Evolutionary conservation across 768 basidiomycete species (phyloP), one percentile per base, ranked within the genome.

Genomic region (Kwoniella botswanensis): DNA sequence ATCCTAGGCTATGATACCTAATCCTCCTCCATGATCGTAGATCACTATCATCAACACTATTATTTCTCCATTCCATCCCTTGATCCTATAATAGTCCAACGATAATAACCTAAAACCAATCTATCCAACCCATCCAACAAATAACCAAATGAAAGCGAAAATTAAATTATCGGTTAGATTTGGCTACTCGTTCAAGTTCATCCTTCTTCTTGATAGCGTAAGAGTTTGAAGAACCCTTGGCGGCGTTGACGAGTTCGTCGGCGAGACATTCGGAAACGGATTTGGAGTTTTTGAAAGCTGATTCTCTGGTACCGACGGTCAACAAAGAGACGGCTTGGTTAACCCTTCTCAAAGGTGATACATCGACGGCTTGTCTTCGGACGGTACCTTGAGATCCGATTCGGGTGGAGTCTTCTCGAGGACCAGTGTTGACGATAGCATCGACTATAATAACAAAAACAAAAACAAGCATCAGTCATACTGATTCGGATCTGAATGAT

Each of bases 171-270:
- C 96, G 93, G 88, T 99, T 99, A 86, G 94, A 97, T 88, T 98
- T 98, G 88, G 97, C 97, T 68, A 99, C 97, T 88, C 96, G 95
- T 88, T 99, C 96, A 76, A 99, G 90, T 86, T 99, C 96, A 86
- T 98, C 95, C 88, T 95, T 97, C 93, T 95, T 95, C 93, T 98
- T 98, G 89, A 99, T 99, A 73, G 96, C 96, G 85, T 98, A 99
- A 66, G 96, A 98, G 91, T 99, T 99, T 82, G 95, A 98, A 61
- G 97, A 98, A 75, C 97, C 97, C 88, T 99, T 98, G 76, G 96
- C 97, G 65, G 97, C 97, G 85, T 99, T 99, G 89, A 98, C 98
- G 82, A 98, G 91, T 86, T 99, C 97, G 84, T 98, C 97, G 71
- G 97, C 96, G 64, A 98, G 89, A 86, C 96, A 98, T 87, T 98